Evolutionary conservation across 2,329 filamentous ascomycete species (phyloP).

Genomic region (Trichoderma citrinoviride): DNA sequence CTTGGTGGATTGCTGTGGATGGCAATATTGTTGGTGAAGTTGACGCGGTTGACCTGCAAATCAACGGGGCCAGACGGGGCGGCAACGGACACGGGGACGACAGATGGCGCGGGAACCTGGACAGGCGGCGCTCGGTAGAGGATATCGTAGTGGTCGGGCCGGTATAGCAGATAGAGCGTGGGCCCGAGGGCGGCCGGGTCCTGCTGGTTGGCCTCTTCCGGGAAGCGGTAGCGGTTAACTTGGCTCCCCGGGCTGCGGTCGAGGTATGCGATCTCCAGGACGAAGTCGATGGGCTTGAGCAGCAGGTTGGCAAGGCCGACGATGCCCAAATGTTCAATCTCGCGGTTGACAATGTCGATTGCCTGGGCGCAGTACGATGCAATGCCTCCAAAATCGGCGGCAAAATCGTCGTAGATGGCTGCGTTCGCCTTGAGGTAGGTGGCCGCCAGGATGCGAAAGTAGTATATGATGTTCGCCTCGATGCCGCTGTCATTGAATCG

Average conservation of each 20-base stretch:
- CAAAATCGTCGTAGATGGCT: slow-evolving; percentile 68
- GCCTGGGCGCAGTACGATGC: slow-evolving; percentile 66
- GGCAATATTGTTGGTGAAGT: slow-evolving; percentile 46
- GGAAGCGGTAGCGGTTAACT: slow-evolving; percentile 70
- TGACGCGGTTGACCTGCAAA: slow-evolving; percentile 55
- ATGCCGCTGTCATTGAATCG: slow-evolving; percentile 70
- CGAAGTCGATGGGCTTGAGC: slow-evolving; percentile 73
- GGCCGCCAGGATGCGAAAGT: slow-evolving; percentile 76
- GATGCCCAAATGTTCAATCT: slow-evolving; percentile 90
- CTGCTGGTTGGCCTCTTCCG: slow-evolving; percentile 50
- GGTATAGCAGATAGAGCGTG: slow-evolving; percentile 60
- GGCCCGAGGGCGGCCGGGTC: slow-evolving; percentile 45
- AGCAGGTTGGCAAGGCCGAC: slow-evolving; percentile 74
- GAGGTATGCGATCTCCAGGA: slow-evolving; percentile 85
- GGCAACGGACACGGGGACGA: slow-evolving; percentile 27
- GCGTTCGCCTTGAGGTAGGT: slow-evolving; percentile 78
- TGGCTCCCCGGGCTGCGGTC: slow-evolving; percentile 77
- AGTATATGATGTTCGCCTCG: slow-evolving; percentile 79
- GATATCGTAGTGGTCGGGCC: slow-evolving; percentile 88
- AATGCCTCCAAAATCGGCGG: slow-evolving; percentile 58
- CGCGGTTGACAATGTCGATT: slow-evolving; percentile 72
- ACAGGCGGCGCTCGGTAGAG: slow-evolving; percentile 63
- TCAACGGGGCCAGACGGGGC: slow-evolving; percentile 31
- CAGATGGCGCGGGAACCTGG: not conserved
- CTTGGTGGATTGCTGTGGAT: slow-evolving; percentile 42